Conservation (phyloP, 805 yeast species). For the Schwanniomyces sp. region DNA sequence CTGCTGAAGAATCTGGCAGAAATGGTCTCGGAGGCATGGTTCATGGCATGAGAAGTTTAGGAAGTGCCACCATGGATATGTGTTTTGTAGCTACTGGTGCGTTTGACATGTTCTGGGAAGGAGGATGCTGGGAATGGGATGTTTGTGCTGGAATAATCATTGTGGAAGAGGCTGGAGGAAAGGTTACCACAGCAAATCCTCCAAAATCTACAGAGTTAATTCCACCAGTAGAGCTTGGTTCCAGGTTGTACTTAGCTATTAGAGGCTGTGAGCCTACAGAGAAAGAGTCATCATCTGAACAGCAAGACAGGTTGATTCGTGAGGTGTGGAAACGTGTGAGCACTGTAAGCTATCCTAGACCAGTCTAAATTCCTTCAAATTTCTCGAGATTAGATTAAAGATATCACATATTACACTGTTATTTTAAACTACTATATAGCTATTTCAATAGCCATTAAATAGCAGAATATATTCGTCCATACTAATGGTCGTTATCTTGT, state of each 20-base stretch:
- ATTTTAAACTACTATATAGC: too few species aligned
- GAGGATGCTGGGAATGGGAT: conserved; percentile 19
- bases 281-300: conserved; percentile 4
- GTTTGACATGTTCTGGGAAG: conserved; percentile 15
- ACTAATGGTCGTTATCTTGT: too few species aligned
- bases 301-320: conserved; percentile 10
- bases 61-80: conserved; percentile 12
- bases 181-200: conserved; percentile 11
- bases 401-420: too few species aligned
- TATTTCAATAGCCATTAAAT: too few species aligned
- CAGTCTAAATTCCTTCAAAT: neutral
- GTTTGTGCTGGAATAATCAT: conserved; percentile 13
- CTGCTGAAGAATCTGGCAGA: conserved; percentile 7
- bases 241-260: conserved; percentile 11
- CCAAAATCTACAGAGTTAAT: conserved; percentile 4
- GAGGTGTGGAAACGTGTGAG: conserved; percentile 12
- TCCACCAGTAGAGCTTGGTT: conserved; percentile 8
- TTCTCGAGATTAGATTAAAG: too few species aligned
- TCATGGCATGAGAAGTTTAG: conserved; percentile 13
- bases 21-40: conserved; percentile 7
- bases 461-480: too few species aligned
- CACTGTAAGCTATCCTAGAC: conserved; percentile 7
- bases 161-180: conserved; percentile 13
- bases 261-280: conserved; percentile 8
- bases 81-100: conserved; percentile 14